Evolutionary conservation across 2,329 filamentous ascomycete species (phyloP), one percentile per base, ranked within the genome.

Genomic region (Chaetomium globosum): DNA sequence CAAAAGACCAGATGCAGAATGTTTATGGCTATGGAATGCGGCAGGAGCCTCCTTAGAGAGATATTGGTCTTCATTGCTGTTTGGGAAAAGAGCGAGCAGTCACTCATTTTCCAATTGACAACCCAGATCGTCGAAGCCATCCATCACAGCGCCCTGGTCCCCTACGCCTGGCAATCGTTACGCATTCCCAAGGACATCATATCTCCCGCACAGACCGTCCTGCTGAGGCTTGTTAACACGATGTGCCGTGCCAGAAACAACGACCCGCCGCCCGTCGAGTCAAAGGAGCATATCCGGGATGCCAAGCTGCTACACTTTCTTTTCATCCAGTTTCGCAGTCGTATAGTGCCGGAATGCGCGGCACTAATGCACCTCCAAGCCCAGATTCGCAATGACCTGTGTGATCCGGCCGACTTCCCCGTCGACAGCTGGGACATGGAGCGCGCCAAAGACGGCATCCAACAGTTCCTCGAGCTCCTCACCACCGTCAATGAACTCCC

Each of bases 381-480:
- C 19, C 90, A 97, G 74, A 96, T 97, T 39, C 89, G 92, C 51
- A 87, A 89, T 49, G 88, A 89, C 36, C 83, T 88, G 64, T 87
- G 89, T 19, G 86, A 94, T 66, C 88, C 92, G 0, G 87, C 91
- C 67, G 93, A 97, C 73, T 98, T 97, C 72, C 94, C 94, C 0
- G 88, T 97, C 1, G 96, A 98, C 72, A 85, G 93, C 55, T 98
- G 94, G 94, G 94, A 98, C 73, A 96, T 98, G 90, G 94, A 98
- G 75, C 87, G 94, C 16, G 94, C 96, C 65, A 97, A 96, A 75
- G 94, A 98, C 73, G 94, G 94, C 0, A 87, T 98, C 1, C 92
- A 93, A 59, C 93, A 97, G 76, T 97, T 96, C 74, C 86, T 98
- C 1, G 93, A 97, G 72, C 96, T 98, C 75, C 90, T 97, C 61